These are phyloP conservation scores for Pneumocystis sp. DNA, from an alignment of 1,139 yeast species.

Conservation along the genomic window DNA sequence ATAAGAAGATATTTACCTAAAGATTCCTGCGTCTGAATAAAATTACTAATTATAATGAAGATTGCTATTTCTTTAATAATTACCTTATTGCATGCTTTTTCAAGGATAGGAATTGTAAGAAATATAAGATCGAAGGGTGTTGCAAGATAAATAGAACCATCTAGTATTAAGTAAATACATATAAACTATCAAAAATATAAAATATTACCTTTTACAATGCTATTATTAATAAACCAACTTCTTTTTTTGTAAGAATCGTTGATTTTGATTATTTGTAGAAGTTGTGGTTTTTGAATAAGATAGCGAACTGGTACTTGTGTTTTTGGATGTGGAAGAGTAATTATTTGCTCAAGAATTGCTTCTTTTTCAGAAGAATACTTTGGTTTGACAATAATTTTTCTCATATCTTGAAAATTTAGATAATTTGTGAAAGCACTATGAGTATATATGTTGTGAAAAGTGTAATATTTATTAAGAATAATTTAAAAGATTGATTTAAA, in stretches of 20 bases:
- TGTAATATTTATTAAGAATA: neutral
- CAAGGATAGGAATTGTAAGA: neutral
- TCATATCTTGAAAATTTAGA: neutral
- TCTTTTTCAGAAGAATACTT: neutral
- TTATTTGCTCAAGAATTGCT: neutral
- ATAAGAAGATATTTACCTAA: neutral
- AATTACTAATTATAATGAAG: neutral
- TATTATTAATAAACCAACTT: neutral
- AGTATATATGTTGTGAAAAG: neutral
- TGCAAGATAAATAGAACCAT: neutral
- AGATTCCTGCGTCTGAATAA: neutral
- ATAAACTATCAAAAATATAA: neutral
- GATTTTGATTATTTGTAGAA: neutral
- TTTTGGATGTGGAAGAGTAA: neutral
- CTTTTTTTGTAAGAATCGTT: neutral
- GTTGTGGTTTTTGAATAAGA: neutral
- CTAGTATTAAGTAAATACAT: neutral
- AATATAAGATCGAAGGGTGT: neutral
- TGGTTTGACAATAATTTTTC: neutral
- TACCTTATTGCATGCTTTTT: neutral
- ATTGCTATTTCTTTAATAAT: neutral
- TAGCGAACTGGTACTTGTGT: neutral
- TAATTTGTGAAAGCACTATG: neutral
- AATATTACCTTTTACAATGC: neutral
- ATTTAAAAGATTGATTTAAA: neutral